Conservation (phyloP, 805 yeast genomes). For the Blastobotrys chiropterorum region DNA sequence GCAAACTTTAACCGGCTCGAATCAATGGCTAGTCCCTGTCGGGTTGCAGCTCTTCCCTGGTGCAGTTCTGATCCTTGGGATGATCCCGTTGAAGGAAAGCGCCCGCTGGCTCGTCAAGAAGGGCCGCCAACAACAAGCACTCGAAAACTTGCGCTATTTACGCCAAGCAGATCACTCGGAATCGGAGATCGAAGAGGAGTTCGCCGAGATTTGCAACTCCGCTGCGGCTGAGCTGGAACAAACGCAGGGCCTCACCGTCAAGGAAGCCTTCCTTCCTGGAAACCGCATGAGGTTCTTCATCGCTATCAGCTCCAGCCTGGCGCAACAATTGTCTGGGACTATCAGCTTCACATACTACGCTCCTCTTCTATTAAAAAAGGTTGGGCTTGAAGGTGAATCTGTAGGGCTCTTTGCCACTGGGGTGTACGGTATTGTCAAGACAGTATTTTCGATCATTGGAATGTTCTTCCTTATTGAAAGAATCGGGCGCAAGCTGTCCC, state of each 20-base stretch:
- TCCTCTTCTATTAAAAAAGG: constrained; percentile 64
- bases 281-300: constrained; percentile 33
- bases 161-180: constrained; percentile 37
- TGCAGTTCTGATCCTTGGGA: constrained; percentile 63
- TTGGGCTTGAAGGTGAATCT: constrained; percentile 41
- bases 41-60: constrained; percentile 81
- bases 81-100: constrained; percentile 70
- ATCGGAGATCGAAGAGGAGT: constrained; percentile 37
- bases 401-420: constrained; percentile 19
- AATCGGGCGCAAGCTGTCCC: constrained; percentile 15
- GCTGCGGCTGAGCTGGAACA: constrained; percentile 46
- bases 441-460: constrained; percentile 11
- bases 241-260: constrained; percentile 45
- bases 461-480: constrained; percentile 13
- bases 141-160: constrained; percentile 59
- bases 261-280: constrained; percentile 38
- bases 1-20: constrained; percentile 11
- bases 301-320: constrained; percentile 44
- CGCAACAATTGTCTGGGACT: constrained; percentile 87
- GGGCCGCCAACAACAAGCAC: constrained; percentile 58
- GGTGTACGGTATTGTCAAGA: constrained; percentile 18
- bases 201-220: constrained; percentile 37
- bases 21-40: constrained; percentile 52
- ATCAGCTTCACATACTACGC: constrained; percentile 89
- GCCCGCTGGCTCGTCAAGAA: constrained; percentile 73